Conservation (phyloP, 805 yeast species). For the Teunomyces gatunensis region DNA sequence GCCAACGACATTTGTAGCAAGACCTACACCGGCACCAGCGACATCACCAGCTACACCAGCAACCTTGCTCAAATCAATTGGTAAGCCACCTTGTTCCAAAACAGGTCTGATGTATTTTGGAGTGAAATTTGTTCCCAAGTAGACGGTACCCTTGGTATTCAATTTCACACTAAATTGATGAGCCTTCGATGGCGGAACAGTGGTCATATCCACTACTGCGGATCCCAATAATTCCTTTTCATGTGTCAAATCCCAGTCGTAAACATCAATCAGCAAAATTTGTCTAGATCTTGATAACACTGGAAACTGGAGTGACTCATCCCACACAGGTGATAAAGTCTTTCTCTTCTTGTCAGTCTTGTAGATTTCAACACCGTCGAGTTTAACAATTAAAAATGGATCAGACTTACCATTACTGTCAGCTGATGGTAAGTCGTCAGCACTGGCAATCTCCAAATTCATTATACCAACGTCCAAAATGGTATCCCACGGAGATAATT, state of each 20-base stretch:
- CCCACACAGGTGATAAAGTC: slow-evolving; percentile 74
- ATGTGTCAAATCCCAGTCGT: slow-evolving; percentile 81
- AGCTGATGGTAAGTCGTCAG: slow-evolving; percentile 51
- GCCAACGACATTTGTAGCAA: slow-evolving; percentile 21
- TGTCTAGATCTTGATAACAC: slow-evolving; percentile 62
- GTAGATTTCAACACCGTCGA: slow-evolving; percentile 53
- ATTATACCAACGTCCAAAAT: slow-evolving; percentile 67
- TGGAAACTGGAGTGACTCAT: slow-evolving; percentile 60
- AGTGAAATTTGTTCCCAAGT: slow-evolving; percentile 50
- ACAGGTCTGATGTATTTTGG: slow-evolving; percentile 71
- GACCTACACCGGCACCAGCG: slow-evolving; percentile 20
- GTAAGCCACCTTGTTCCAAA: slow-evolving; percentile 41
- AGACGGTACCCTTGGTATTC: slow-evolving; percentile 64
- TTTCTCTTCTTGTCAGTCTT: slow-evolving; percentile 64
- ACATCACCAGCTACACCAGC: slow-evolving; percentile 19
- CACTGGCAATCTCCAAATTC: slow-evolving; percentile 56
- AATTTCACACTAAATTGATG: slow-evolving; percentile 49
- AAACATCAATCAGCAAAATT: slow-evolving; percentile 46
- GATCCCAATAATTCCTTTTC: slow-evolving; percentile 60
- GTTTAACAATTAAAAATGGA: slow-evolving; percentile 55
- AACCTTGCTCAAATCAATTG: slow-evolving; percentile 32
- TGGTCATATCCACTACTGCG: slow-evolving; percentile 47
- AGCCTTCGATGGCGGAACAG: slow-evolving; percentile 44
- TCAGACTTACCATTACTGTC: slow-evolving; percentile 79
- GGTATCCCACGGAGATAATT: slow-evolving; percentile 57